phyloP scores from a whole-genome alignment of 306 rosid genomes.

The Dalbergia oliveri region DNA sequence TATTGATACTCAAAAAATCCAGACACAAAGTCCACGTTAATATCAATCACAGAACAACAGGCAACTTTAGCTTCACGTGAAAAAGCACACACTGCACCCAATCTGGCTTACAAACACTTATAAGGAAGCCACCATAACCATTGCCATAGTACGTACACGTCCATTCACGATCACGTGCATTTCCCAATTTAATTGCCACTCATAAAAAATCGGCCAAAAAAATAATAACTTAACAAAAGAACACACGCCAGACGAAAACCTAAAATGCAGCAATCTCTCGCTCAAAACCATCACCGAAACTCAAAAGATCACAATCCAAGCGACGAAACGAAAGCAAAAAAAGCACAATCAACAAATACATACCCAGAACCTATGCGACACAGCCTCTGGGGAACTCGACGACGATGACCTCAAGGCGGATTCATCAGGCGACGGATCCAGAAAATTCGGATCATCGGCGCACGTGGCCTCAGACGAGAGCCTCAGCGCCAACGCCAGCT shows the following conservation, averaged over 20 bases:
- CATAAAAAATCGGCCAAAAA: no score
- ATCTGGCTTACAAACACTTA: background rate
- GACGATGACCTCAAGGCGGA: constrained; percentile 51
- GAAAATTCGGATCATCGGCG: constrained; percentile 82
- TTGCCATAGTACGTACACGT: no score
- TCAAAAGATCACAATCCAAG: background rate
- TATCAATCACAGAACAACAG: constrained; percentile 15
- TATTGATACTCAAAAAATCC: background rate
- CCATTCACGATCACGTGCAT: background rate
- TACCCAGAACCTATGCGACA: constrained; percentile 92
- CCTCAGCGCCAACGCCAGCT: constrained; percentile 81
- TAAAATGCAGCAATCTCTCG: constrained; percentile 22
- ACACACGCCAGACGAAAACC: background rate
- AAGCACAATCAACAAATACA: constrained; percentile 42
- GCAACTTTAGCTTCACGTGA: constrained; percentile 21
- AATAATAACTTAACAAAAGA: no score
- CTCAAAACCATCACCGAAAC: constrained; percentile 11
- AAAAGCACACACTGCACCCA: background rate
- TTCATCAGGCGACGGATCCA: constrained; percentile 71
- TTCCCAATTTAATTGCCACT: background rate
- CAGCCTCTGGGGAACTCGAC: constrained; percentile 53
- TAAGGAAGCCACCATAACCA: background rate
- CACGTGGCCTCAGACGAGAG: constrained; percentile 79
- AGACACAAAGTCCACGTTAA: background rate
- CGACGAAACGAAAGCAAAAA: background rate